Conservation (phyloP, 495 filamentous ascomycete genomes). For the Hamigera avellanea region DNA sequence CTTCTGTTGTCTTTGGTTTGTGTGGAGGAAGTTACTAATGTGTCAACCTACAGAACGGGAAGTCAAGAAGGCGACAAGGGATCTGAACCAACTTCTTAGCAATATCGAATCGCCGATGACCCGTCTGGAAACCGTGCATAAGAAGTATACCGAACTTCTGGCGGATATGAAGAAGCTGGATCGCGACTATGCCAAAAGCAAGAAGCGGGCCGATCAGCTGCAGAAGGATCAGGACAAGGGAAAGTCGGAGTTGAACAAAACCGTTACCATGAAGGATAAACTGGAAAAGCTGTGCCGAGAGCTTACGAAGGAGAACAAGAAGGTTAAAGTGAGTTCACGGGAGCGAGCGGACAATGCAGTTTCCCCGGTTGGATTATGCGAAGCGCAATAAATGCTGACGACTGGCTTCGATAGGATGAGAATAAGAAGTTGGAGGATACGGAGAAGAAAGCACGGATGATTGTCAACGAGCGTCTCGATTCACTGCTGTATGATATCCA, state of each 20-base stretch:
- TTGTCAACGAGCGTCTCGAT: slow-evolving; percentile 75
- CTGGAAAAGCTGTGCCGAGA: slow-evolving; percentile 90
- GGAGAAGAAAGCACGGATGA: slow-evolving; percentile 67
- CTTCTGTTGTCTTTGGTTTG: slow-evolving; percentile 2
- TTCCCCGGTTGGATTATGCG: not conserved
- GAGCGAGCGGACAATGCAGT: not conserved
- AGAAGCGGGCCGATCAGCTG: slow-evolving; percentile 86
- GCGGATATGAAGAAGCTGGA: slow-evolving; percentile 91
- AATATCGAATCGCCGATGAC: slow-evolving; percentile 64
- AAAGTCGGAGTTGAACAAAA: slow-evolving; percentile 77
- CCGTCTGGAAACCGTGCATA: slow-evolving; percentile 77
- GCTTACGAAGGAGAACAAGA: slow-evolving; percentile 90
- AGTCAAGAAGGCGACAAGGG: slow-evolving; percentile 89
- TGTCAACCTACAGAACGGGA: slow-evolving; percentile 47
- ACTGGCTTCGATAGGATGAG: slow-evolving; percentile 56
- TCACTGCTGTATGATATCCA: slow-evolving; percentile 67
- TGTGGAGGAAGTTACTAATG: slow-evolving; percentile 10
- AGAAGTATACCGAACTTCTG: slow-evolving; percentile 81
- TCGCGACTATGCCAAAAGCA: slow-evolving; percentile 86
- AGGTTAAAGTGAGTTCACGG: slow-evolving; percentile 63
- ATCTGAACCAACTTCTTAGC: slow-evolving; percentile 67
- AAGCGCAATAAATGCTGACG: slow-evolving; percentile 17
- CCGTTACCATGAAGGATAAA: slow-evolving; percentile 79
- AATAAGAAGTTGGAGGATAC: slow-evolving; percentile 76
- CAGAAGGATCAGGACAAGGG: slow-evolving; percentile 94